Percentiles rank a stretch among this genome's conserved stretches.
Evolutionary conservation across 164 flowering plant species (phyloP).

Genomic region (Echeveria elegans): DNA sequence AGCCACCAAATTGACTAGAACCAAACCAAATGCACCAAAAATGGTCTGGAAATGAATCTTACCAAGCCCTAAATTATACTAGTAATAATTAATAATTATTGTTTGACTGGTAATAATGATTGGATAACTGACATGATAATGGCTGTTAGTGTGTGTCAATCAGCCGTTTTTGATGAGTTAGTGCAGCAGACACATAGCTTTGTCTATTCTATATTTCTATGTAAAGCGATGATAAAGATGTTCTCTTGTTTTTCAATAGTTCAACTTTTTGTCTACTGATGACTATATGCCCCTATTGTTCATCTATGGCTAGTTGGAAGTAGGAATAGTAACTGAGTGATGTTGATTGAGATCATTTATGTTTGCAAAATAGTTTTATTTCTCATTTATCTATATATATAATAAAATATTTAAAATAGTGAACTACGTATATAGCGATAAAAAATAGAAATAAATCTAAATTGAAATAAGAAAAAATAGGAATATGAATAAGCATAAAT

Average conservation of each 20-base stretch:
- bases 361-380: too few species aligned
- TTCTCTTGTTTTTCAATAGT: background rate
- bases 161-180: background rate
- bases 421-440: too few species aligned
- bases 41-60: conserved; percentile 1
- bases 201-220: background rate
- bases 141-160: background rate
- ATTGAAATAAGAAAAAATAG: too few species aligned
- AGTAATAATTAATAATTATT: too few species aligned
- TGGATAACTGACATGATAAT: conserved; percentile 4
- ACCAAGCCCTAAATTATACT: conserved; percentile 1
- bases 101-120: conserved; percentile 3
- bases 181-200: background rate
- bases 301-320: background rate
- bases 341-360: background rate
- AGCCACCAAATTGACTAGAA: conserved; percentile 1
- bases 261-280: background rate
- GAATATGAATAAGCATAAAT: too few species aligned
- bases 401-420: too few species aligned
- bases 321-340: background rate
- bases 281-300: background rate
- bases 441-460: too few species aligned
- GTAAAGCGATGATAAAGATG: background rate
- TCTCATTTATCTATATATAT: too few species aligned
- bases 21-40: background rate